A percentile compares a stretch with the other conserved stretches of the same genome.
Evolutionary conservation across 352 stramenopile genomes (phyloP).

Genomic region (Globisporangium paroecandrum): DNA sequence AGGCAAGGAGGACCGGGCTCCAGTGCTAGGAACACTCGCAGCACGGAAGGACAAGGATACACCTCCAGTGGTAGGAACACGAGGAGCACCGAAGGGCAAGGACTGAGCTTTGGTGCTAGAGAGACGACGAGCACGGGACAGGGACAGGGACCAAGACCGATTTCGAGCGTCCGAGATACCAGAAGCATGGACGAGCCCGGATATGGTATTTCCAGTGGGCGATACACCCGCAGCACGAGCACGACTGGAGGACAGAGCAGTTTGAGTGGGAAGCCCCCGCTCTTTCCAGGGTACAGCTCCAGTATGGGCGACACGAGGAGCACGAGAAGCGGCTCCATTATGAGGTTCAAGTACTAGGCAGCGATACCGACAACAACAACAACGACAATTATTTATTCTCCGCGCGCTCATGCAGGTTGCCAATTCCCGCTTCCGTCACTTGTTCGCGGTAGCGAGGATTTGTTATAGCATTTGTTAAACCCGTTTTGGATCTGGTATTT

Average conservation of each 20-base stretch:
- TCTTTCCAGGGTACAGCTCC: not conserved
- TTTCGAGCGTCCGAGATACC: not conserved
- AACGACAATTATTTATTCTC: not conserved
- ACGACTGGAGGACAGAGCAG: not conserved
- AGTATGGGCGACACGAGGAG: not conserved
- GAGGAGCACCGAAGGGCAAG: not conserved
- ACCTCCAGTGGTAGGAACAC: not conserved
- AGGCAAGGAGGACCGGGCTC: not conserved
- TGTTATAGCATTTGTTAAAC: no score
- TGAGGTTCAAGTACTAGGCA: conserved; percentile 9
- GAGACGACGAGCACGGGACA: not conserved
- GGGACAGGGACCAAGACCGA: not conserved
- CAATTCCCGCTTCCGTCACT: no score
- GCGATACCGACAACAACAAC: not conserved
- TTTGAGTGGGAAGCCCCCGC: not conserved
- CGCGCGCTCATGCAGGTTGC: not conserved
- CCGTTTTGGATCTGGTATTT: no score
- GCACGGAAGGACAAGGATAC: not conserved
- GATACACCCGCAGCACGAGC: not conserved
- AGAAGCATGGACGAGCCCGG: not conserved
- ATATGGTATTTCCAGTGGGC: not conserved
- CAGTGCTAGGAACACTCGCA: not conserved
- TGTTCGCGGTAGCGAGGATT: no score
- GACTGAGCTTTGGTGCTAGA: not conserved
- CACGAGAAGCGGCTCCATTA: conserved; percentile 1